phyloP scores from a whole-genome alignment of 257 asterid species.

The Thymus quinquecostatus region DNA sequence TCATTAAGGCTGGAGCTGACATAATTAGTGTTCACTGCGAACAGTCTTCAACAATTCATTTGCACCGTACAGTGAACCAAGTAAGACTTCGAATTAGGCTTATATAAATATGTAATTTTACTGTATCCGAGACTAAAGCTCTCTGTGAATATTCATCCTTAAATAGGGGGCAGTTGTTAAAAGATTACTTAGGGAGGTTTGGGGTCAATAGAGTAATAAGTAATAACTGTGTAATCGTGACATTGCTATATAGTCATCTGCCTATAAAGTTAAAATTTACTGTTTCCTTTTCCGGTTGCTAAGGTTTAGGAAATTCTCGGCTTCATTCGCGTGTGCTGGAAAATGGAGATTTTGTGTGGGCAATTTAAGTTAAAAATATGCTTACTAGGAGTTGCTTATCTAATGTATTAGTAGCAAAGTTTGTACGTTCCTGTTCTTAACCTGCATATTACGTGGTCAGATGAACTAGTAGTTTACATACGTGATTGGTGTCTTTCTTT shows the following conservation, averaged over 20 bases:
- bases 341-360: conserved; percentile 2
- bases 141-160: neutral
- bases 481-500: conserved; percentile 31
- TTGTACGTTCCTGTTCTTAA: neutral
- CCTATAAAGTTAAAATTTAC: neutral
- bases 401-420: neutral
- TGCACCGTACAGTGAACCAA: conserved; percentile 90
- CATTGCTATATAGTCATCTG: neutral
- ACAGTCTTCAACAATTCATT: conserved; percentile 96
- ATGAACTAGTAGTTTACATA: neutral
- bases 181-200: neutral
- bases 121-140: conserved; percentile 12
- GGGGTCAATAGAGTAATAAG: neutral
- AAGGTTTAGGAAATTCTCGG: neutral
- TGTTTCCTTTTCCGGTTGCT: neutral
- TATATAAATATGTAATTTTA: neutral
- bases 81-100: conserved; percentile 44
- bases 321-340: conserved; percentile 6
- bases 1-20: conserved; percentile 99
- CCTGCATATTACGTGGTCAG: neutral
- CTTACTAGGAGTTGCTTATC: neutral
- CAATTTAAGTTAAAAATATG: neutral
- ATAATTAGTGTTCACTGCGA: conserved; percentile 96
- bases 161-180: neutral
- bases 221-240: neutral